Evolutionary conservation across 1,284 basidiomycete genomes (phyloP).

Genomic region (Trametes pubescens): DNA sequence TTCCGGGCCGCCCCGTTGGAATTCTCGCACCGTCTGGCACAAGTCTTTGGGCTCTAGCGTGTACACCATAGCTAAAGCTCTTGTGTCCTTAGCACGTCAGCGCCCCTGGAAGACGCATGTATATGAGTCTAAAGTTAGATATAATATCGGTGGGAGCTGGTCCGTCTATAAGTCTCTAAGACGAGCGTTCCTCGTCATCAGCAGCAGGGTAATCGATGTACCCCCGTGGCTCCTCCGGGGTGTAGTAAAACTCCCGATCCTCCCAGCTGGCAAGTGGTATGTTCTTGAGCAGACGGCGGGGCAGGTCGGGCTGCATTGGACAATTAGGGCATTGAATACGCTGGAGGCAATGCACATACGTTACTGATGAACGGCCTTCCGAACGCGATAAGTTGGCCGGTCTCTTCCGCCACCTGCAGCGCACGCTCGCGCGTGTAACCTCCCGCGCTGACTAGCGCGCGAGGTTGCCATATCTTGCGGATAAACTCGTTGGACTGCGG

Average conservation of each 20-base stretch:
- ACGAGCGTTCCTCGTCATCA: neutral
- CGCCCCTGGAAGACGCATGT: too few relatives aligned
- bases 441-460: constrained; percentile 46
- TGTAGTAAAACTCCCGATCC: constrained; percentile 18
- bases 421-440: constrained; percentile 43
- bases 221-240: constrained; percentile 37
- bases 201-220: constrained; percentile 26
- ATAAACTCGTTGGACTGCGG: constrained; percentile 41
- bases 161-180: neutral
- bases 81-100: too few relatives aligned
- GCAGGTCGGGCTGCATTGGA: constrained; percentile 38
- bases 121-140: neutral
- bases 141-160: neutral
- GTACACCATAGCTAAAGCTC: neutral
- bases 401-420: constrained; percentile 39
- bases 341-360: constrained; percentile 12
- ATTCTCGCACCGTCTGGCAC: neutral
- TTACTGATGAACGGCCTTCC: constrained; percentile 58
- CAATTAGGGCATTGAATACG: constrained; percentile 42
- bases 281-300: constrained; percentile 20
- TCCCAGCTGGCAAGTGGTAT: constrained; percentile 11
- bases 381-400: constrained; percentile 51
- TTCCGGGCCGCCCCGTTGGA: neutral
- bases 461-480: constrained; percentile 40
- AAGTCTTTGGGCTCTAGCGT: neutral